Evolutionary conservation across 305 asterid species (phyloP).

Genomic region (Fraxinus platypoda): DNA sequence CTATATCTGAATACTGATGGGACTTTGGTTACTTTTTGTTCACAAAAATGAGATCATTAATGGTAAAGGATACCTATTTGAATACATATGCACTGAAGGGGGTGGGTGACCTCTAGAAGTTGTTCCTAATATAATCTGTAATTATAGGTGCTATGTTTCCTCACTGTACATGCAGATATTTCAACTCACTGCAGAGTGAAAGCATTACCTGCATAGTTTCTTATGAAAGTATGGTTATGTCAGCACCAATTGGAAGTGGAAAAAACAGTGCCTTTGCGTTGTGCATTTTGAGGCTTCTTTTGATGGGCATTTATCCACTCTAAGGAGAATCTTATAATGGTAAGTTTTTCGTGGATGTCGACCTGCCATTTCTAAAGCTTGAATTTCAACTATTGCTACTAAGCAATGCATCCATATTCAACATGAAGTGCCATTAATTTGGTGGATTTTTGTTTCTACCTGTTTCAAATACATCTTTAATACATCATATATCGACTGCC

Average conservation of each 20-base stretch:
- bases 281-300: slow-evolving; percentile 28
- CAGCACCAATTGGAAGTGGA: slow-evolving; percentile 99
- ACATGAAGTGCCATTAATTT: too few species aligned
- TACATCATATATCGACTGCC: too few species aligned
- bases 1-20: background rate
- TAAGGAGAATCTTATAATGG: background rate
- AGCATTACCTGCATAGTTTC: slow-evolving; percentile 71
- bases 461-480: too few species aligned
- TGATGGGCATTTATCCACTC: background rate
- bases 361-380: background rate
- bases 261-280: slow-evolving; percentile 88
- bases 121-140: background rate
- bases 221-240: slow-evolving; percentile 73
- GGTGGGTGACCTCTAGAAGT: background rate
- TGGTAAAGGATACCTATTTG: background rate
- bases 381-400: background rate
- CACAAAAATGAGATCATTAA: background rate
- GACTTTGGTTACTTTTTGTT: background rate
- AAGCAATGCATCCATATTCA: background rate
- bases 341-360: slow-evolving; percentile 34
- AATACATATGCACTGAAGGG: background rate
- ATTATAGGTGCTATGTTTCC: background rate
- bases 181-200: slow-evolving; percentile 90
- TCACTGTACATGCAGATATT: slow-evolving; percentile 50
- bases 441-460: too few species aligned